A percentile compares a stretch with the other conserved stretches of the same genome.
Evolutionary conservation across 2,329 filamentous ascomycete species (phyloP).

Genomic region (Paracoccidioides lutzii): DNA sequence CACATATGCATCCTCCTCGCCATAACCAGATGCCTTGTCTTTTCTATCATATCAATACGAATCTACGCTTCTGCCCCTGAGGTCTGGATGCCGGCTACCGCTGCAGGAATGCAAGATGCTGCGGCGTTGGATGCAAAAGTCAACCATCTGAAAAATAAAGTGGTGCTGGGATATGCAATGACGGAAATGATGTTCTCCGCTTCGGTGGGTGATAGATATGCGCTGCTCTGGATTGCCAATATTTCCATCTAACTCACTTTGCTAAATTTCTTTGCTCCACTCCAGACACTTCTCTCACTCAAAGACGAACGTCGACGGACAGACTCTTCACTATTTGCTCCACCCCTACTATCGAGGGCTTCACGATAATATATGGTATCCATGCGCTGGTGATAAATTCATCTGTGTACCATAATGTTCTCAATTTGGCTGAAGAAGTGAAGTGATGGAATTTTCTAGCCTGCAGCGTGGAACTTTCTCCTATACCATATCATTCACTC

Average conservation of each 20-base stretch:
- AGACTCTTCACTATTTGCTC: slow-evolving; percentile 4
- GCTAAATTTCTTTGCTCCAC: neutral
- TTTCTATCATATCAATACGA: slow-evolving; percentile 25
- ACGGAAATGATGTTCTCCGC: slow-evolving; percentile 77
- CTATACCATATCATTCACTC: neutral
- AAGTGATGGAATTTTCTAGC: neutral
- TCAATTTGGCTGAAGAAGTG: neutral
- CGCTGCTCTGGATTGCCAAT: neutral
- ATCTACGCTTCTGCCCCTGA: slow-evolving; percentile 25
- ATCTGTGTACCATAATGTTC: too few relatives aligned
- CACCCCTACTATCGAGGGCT: neutral
- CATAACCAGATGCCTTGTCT: slow-evolving; percentile 23
- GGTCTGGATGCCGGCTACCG: slow-evolving; percentile 13
- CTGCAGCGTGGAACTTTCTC: neutral
- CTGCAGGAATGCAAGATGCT: slow-evolving; percentile 12
- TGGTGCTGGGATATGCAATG: slow-evolving; percentile 76
- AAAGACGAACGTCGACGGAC: slow-evolving; percentile 26
- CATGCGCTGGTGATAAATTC: neutral
- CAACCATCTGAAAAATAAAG: slow-evolving; percentile 65
- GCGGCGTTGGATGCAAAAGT: slow-evolving; percentile 22
- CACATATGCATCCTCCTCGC: slow-evolving; percentile 28
- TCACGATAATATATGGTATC: neutral
- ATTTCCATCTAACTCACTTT: neutral
- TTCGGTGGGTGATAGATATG: slow-evolving; percentile 45
- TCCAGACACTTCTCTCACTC: slow-evolving; percentile 23